Percentiles rank a stretch among this genome's conserved stretches.
phyloP scores from a whole-genome alignment of 2,329 filamentous ascomycete species.

The Xylaria sp. region DNA sequence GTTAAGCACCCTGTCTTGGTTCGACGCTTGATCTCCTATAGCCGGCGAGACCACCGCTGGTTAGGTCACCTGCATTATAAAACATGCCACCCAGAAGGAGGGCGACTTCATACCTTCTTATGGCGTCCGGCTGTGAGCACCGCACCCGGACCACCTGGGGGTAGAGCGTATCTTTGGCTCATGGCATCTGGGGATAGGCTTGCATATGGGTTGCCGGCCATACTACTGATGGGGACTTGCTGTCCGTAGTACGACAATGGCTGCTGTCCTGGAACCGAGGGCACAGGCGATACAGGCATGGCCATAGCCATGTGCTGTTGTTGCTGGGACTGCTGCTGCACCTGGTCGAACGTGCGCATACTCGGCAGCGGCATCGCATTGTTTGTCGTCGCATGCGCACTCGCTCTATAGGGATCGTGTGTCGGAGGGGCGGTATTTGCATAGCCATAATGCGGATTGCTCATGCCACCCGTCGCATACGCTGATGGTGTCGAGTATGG shows the following conservation, averaged over 20 bases:
- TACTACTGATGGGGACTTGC: constrained; percentile 42
- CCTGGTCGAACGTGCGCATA: constrained; percentile 51
- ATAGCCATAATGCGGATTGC: constrained; percentile 41
- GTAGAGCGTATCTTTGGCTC: constrained; percentile 53
- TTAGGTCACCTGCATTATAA: constrained; percentile 37
- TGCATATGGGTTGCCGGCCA: constrained; percentile 45
- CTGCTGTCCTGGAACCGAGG: constrained; percentile 44
- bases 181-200: constrained; percentile 50
- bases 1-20: constrained; percentile 69
- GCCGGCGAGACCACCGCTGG: constrained; percentile 23
- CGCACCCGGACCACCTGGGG: constrained; percentile 54
- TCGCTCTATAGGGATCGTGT: constrained; percentile 47
- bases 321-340: constrained; percentile 39
- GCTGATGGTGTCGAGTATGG: constrained; percentile 38
- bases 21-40: constrained; percentile 66
- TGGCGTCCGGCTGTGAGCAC: constrained; percentile 55
- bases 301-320: constrained; percentile 47
- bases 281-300: constrained; percentile 45
- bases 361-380: constrained; percentile 48
- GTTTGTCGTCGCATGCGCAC: constrained; percentile 35
- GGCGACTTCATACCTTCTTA: constrained; percentile 56
- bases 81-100: constrained; percentile 12
- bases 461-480: constrained; percentile 38
- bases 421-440: constrained; percentile 31
- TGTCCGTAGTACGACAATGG: constrained; percentile 52